Evolutionary conservation across 257 asterid species (phyloP).

Genomic region (Apocynum venetum): DNA sequence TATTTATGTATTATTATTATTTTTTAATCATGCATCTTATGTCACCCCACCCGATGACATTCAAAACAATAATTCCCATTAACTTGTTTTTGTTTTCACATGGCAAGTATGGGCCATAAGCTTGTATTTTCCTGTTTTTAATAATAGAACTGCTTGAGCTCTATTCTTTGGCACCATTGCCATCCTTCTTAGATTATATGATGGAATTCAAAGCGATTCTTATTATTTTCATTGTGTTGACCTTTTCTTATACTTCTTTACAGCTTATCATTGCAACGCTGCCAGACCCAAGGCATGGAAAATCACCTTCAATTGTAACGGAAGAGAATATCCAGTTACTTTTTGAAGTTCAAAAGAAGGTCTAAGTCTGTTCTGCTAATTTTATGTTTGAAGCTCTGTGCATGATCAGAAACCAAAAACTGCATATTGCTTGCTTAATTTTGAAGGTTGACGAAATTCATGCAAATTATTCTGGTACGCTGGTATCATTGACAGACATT

Average conservation of each 20-base stretch:
- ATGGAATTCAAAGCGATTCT: background rate
- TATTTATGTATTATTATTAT: background rate
- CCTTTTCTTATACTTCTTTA: constrained; percentile 18
- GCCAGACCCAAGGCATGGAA: constrained; percentile 58
- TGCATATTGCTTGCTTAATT: constrained; percentile 13
- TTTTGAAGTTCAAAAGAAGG: constrained; percentile 87
- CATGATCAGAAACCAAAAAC: constrained; percentile 5
- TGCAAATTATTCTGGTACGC: constrained; percentile 76
- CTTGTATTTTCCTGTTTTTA: background rate
- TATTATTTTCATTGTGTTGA: background rate
- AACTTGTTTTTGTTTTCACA: background rate
- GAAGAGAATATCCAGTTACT: constrained; percentile 78
- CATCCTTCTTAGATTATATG: background rate
- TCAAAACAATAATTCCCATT: background rate
- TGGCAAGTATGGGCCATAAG: background rate
- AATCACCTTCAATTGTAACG: constrained; percentile 72
- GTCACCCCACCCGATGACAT: background rate
- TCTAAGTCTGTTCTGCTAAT: constrained; percentile 15
- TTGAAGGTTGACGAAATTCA: constrained; percentile 80
- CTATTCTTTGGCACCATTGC: background rate
- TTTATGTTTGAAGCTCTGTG: background rate
- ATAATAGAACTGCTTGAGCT: background rate
- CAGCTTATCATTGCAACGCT: constrained; percentile 87
- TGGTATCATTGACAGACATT: constrained; percentile 82
- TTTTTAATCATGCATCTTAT: background rate